A percentile compares a stretch with the other conserved stretches of the same genome.
Evolutionary conservation across 2,329 filamentous ascomycete genomes (phyloP).

Genomic region (Aspergillus sp.): DNA sequence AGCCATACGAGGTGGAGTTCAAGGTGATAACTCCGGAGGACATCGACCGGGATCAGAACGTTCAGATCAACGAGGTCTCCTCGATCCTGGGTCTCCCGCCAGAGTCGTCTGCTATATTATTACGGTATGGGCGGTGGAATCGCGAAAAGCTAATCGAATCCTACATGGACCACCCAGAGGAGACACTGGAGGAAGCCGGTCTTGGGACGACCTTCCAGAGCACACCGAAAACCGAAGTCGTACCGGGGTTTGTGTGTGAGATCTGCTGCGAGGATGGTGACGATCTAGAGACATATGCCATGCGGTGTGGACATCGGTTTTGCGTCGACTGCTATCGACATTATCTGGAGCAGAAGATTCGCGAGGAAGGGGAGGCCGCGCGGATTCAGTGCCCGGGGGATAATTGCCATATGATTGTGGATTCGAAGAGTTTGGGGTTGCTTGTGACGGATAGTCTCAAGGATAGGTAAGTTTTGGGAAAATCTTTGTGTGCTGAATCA

Average conservation of each 20-base stretch:
- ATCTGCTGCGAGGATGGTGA: slow-evolving; percentile 90
- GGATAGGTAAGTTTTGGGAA: slow-evolving; percentile 39
- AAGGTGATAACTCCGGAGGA: slow-evolving; percentile 71
- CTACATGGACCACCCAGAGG: slow-evolving; percentile 83
- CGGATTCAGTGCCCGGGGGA: slow-evolving; percentile 89
- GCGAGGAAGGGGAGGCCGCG: slow-evolving; percentile 88
- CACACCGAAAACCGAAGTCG: slow-evolving; percentile 59
- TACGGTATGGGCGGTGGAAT: slow-evolving; percentile 90
- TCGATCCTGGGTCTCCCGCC: slow-evolving; percentile 81
- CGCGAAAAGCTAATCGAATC: slow-evolving; percentile 89
- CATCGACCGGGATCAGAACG: slow-evolving; percentile 76
- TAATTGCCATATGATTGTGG: slow-evolving; percentile 80
- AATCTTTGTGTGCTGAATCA: no score
- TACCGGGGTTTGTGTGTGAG: slow-evolving; percentile 77
- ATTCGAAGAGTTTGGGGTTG: slow-evolving; percentile 76
- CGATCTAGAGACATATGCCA: slow-evolving; percentile 73
- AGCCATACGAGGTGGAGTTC: slow-evolving; percentile 75
- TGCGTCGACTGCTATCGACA: slow-evolving; percentile 88
- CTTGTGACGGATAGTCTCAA: slow-evolving; percentile 54
- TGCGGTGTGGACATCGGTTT: slow-evolving; percentile 91
- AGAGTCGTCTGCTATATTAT: slow-evolving; percentile 81
- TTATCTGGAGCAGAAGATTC: slow-evolving; percentile 87
- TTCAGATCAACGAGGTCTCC: slow-evolving; percentile 81
- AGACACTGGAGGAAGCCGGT: slow-evolving; percentile 75
- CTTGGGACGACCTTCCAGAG: slow-evolving; percentile 57